These are phyloP conservation scores for Chalara sp. DNA, from an alignment of 2,329 filamentous ascomycete genomes.

Conservation along the genomic window DNA sequence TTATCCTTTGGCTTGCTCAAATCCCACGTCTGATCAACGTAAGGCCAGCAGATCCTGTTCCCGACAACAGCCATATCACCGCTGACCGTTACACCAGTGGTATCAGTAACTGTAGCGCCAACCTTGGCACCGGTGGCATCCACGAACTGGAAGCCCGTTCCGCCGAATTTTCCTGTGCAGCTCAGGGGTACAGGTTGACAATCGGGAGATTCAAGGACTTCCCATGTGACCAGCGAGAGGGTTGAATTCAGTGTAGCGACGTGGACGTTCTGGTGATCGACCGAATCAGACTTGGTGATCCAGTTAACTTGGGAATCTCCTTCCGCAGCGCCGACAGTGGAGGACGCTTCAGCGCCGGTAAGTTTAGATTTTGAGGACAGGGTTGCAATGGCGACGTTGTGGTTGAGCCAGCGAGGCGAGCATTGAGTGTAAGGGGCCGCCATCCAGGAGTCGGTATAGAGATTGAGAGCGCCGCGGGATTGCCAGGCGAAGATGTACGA, in stretches of 20 bases:
- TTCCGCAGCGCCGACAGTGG: conserved; percentile 41
- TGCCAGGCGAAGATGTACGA: conserved; percentile 58
- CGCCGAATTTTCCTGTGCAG: conserved; percentile 50
- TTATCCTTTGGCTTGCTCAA: conserved; percentile 27
- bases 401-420: conserved; percentile 30
- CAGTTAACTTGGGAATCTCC: conserved; percentile 55
- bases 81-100: conserved; percentile 49
- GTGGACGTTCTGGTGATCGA: conserved; percentile 52
- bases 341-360: conserved; percentile 45
- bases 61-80: conserved; percentile 56
- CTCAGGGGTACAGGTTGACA: conserved; percentile 53
- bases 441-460: conserved; percentile 51
- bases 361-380: conserved; percentile 53
- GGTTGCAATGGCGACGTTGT: conserved; percentile 52
- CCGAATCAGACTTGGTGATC: conserved; percentile 42
- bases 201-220: conserved; percentile 48
- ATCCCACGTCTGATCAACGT: conserved; percentile 49
- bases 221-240: conserved; percentile 52
- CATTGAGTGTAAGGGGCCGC: conserved; percentile 46
- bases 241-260: conserved; percentile 45
- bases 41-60: conserved; percentile 53
- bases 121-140: conserved; percentile 43
- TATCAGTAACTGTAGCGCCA: conserved; percentile 38
- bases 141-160: conserved; percentile 53
- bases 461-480: conserved; percentile 49